phyloP scores from a whole-genome alignment of 2,329 filamentous ascomycete species.

The Penicillium griseofulvum region DNA sequence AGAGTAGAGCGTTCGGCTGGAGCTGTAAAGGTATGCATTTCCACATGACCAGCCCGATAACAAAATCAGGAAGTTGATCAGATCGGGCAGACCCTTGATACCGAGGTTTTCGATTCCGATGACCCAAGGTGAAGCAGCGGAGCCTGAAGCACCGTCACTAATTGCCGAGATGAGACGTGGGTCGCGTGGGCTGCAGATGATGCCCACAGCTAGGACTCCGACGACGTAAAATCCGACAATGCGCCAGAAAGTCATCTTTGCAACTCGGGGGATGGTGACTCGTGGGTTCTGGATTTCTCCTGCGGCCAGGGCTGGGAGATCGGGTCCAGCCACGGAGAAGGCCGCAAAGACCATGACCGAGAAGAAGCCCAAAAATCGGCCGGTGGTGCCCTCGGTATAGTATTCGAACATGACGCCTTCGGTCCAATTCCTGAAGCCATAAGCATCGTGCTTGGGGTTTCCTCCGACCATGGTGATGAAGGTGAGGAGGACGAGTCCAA shows the following conservation, averaged over 20 bases:
- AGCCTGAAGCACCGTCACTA: slow-evolving; percentile 55
- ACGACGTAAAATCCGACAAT: slow-evolving; percentile 72
- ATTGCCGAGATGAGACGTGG: slow-evolving; percentile 59
- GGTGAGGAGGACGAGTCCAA: slow-evolving; percentile 69
- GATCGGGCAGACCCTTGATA: slow-evolving; percentile 63
- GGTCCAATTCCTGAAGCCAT: slow-evolving; percentile 67
- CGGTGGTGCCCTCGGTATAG: slow-evolving; percentile 61
- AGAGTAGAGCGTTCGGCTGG: slow-evolving; percentile 51
- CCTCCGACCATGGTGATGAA: slow-evolving; percentile 79
- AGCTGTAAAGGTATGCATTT: slow-evolving; percentile 62
- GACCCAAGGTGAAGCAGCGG: slow-evolving; percentile 69
- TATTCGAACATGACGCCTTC: slow-evolving; percentile 64
- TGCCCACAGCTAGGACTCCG: slow-evolving; percentile 66
- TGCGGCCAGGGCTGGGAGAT: slow-evolving; percentile 59
- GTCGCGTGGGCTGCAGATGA: slow-evolving; percentile 66
- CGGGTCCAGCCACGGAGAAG: slow-evolving; percentile 63
- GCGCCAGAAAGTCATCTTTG: slow-evolving; percentile 74
- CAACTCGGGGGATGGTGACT: slow-evolving; percentile 67
- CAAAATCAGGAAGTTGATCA: slow-evolving; percentile 73
- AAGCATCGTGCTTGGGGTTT: slow-evolving; percentile 66
- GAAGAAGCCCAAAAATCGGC: slow-evolving; percentile 69
- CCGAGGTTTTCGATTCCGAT: slow-evolving; percentile 68
- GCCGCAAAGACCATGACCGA: slow-evolving; percentile 67
- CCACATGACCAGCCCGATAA: slow-evolving; percentile 68
- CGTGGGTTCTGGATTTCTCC: slow-evolving; percentile 69